phyloP scores from a whole-genome alignment of 2,329 filamentous ascomycete species.

The Exophiala calicioides region DNA sequence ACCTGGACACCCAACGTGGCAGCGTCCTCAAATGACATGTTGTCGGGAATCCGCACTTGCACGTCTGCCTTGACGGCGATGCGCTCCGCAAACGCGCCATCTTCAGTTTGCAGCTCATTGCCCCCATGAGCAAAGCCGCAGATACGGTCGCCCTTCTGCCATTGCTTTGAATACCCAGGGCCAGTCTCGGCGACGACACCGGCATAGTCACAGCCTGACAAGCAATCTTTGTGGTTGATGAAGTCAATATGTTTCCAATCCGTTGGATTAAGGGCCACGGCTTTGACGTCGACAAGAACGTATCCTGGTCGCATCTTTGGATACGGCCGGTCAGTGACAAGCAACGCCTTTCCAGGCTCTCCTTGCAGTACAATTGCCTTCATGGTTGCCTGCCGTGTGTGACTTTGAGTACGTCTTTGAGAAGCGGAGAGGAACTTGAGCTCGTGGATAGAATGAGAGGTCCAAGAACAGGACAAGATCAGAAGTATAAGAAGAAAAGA shows the following conservation, averaged over 20 bases:
- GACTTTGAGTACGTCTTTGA: not conserved
- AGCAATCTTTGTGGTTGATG: slow-evolving; percentile 41
- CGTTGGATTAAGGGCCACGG: slow-evolving; percentile 58
- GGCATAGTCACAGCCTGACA: slow-evolving; percentile 38
- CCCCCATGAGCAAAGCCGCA: slow-evolving; percentile 41
- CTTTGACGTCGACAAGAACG: slow-evolving; percentile 54
- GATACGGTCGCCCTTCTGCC: slow-evolving; percentile 47
- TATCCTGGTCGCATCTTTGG: slow-evolving; percentile 51
- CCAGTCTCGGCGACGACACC: slow-evolving; percentile 36
- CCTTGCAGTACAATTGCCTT: slow-evolving; percentile 43
- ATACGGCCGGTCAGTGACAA: slow-evolving; percentile 40
- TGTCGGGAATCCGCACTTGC: slow-evolving; percentile 34
- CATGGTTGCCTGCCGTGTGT: slow-evolving; percentile 12
- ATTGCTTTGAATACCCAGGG: slow-evolving; percentile 29
- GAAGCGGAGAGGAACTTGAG: not conserved
- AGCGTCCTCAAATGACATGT: slow-evolving; percentile 37
- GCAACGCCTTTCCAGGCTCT: slow-evolving; percentile 31
- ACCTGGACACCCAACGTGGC: slow-evolving; percentile 37
- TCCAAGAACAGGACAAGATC: too few relatives aligned
- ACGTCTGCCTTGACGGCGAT: slow-evolving; percentile 35
- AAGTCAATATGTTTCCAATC: slow-evolving; percentile 56
- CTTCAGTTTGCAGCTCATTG: slow-evolving; percentile 33
- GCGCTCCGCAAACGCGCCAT: slow-evolving; percentile 43
- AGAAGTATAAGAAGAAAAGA: too few relatives aligned
- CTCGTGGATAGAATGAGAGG: too few relatives aligned